Base-by-base conservation (phyloP, 192 early-diverging fungal genomes). In the Coemansia sp. region DNA sequence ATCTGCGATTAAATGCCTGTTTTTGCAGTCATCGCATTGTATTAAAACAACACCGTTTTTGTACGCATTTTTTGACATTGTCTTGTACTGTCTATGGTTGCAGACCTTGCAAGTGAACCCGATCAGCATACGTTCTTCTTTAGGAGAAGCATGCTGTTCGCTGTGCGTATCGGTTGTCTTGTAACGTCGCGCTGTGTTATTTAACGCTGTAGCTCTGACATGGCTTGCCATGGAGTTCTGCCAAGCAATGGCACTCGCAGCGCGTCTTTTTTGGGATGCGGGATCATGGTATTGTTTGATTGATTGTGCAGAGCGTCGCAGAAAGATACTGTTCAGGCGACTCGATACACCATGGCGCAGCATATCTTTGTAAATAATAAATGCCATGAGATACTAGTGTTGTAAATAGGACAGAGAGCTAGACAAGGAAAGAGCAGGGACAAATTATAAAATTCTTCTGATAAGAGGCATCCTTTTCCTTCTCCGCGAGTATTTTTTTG, bases 61-160 rank as follows among this genome's bases (percentile, higher is more conserved):
- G 72, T 98, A 99, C 1, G 96, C 89, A 42, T 89, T 85, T 73
- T 94, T 94, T 38, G 95, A 94, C 91, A 99, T 98, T 57, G 89
- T 86, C 74, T 98, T 95, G 72, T 93, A 87, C 40, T 89, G 87
- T 5, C 94, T 91, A 64, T 88, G 83, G 63, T 83, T 76, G 81
- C 98, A 99, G 21, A 95, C 93, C 68, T 95, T 97, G 77, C 98
- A 99, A 5, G 94, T 98, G 77, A 96, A 98, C 4, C 92, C 92
- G 65, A 98, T 94, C 1, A 96, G 78, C 72, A 96, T 56, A 43
- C 75, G 75, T 8, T 67, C 72, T 53, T 83, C 73, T 9, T 62
- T 59, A 41, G 63, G 62, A 18, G 38, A 43, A 7, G 5, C 19
- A 8, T 42, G 56, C 56, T 54, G 56, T 1, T 57, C 60, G 18